A percentile compares a stretch with the other conserved stretches of the same genome.
Evolutionary conservation across 2,329 filamentous ascomycete genomes (phyloP).

Genomic region (Trichoderma guizhouense): DNA sequence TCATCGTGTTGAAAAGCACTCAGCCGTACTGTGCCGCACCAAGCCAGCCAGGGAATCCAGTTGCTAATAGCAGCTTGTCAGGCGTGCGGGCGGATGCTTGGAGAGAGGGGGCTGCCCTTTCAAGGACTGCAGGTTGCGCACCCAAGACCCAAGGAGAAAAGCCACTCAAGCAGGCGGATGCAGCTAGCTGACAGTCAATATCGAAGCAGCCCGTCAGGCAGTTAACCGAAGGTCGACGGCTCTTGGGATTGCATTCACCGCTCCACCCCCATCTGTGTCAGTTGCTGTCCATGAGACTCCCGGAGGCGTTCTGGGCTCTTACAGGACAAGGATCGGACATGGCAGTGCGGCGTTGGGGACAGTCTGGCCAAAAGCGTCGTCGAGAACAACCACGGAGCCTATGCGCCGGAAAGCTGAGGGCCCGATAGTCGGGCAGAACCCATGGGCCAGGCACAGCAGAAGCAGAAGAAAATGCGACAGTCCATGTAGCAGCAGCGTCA

Average conservation of each 20-base stretch:
- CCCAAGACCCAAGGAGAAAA: neutral
- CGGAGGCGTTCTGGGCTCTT: conserved; percentile 9
- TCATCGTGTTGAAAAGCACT: neutral
- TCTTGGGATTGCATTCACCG: conserved; percentile 6
- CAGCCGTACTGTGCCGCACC: conserved; percentile 8
- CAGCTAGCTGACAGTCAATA: conserved; percentile 11
- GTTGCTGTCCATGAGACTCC: neutral
- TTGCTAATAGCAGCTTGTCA: neutral
- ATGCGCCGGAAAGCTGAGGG: neutral
- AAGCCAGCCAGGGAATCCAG: neutral
- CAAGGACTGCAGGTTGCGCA: neutral
- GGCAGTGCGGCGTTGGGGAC: neutral
- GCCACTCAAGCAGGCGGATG: conserved; percentile 1
- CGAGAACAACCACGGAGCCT: neutral
- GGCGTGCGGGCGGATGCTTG: neutral
- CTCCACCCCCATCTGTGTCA: conserved; percentile 8
- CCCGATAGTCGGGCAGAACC: neutral
- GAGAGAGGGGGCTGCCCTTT: neutral
- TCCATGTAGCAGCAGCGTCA: neutral
- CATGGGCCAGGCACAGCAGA: neutral
- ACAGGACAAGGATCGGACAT: conserved; percentile 2
- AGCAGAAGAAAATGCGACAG: neutral
- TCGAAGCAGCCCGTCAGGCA: neutral
- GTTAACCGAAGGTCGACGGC: conserved; percentile 1
- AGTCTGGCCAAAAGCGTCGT: conserved; percentile 1